These are phyloP conservation scores for Pichia phayaonensis DNA, from an alignment of 805 yeast genomes.

Conservation along the genomic window DNA sequence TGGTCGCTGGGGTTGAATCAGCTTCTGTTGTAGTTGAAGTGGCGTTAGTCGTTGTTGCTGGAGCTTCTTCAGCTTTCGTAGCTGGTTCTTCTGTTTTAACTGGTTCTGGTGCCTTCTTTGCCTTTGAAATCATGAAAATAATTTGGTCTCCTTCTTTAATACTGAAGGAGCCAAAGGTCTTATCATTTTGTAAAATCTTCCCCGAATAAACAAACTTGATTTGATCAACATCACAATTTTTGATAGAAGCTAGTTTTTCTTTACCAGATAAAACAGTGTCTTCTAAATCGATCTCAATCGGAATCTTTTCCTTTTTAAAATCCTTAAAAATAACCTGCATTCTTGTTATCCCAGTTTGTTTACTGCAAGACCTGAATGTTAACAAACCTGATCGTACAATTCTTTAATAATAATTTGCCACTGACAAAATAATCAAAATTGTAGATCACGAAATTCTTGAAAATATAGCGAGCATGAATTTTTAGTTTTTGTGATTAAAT, in stretches of 20 bases:
- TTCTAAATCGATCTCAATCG: constrained; percentile 63
- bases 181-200: constrained; percentile 79
- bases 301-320: constrained; percentile 83
- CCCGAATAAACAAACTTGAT: constrained; percentile 88
- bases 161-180: constrained; percentile 61
- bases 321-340: constrained; percentile 86
- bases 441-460: background rate
- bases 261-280: constrained; percentile 67
- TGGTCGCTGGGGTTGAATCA: constrained; percentile 4
- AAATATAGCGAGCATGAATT: background rate
- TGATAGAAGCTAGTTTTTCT: constrained; percentile 59
- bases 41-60: constrained; percentile 18
- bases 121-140: constrained; percentile 81
- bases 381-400: background rate
- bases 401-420: background rate
- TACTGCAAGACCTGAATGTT: background rate
- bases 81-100: constrained; percentile 12
- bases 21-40: constrained; percentile 10
- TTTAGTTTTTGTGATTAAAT: background rate
- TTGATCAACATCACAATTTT: constrained; percentile 62
- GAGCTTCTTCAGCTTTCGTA: constrained; percentile 9
- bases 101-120: constrained; percentile 30
- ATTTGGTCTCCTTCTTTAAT: constrained; percentile 82
- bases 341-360: background rate
- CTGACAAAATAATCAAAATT: background rate